Percentiles rank a stretch among this genome's conserved stretches.
Evolutionary conservation across 768 basidiomycete genomes (phyloP).

Genomic region (Omphalotus guepiniiformis): DNA sequence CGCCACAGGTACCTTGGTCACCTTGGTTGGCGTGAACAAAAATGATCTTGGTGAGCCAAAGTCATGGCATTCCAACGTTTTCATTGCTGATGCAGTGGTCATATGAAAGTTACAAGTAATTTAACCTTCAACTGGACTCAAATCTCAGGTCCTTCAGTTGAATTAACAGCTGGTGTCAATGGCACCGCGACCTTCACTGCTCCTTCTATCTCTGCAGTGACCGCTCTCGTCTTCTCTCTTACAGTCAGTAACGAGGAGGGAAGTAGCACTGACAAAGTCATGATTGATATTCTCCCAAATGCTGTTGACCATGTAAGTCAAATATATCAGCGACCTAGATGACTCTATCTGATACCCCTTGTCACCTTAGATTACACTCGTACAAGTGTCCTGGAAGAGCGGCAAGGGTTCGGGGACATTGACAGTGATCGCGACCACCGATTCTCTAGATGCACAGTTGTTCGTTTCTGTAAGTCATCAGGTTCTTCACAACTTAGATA

Average conservation of each 20-base stretch:
- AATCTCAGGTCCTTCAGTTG: slow-evolving; percentile 6
- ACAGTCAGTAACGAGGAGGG: neutral
- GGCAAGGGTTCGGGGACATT: slow-evolving; percentile 15
- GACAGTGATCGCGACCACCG: slow-evolving; percentile 15
- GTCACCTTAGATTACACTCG: slow-evolving; percentile 12
- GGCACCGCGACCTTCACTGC: slow-evolving; percentile 10
- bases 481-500: too few species aligned
- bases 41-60: slow-evolving; percentile 2
- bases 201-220: slow-evolving; percentile 8
- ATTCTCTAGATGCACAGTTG: slow-evolving; percentile 6
- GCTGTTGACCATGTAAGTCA: slow-evolving; percentile 11
- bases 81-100: neutral
- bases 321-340: neutral
- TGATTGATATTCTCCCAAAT: slow-evolving; percentile 11
- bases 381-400: slow-evolving; percentile 14
- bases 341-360: neutral
- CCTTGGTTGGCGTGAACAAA: slow-evolving; percentile 8
- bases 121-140: slow-evolving; percentile 13
- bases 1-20: slow-evolving; percentile 8
- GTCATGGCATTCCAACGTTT: neutral
- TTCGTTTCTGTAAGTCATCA: slow-evolving; percentile 14
- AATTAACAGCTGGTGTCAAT: slow-evolving; percentile 1
- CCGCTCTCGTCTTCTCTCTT: slow-evolving; percentile 9
- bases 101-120: slow-evolving; percentile 1
- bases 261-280: slow-evolving; percentile 9